A percentile compares a stretch with the other conserved stretches of the same genome.
Conservation (phyloP, 2,329 filamentous ascomycete genomes). For the Trichoderma asperellum region DNA sequence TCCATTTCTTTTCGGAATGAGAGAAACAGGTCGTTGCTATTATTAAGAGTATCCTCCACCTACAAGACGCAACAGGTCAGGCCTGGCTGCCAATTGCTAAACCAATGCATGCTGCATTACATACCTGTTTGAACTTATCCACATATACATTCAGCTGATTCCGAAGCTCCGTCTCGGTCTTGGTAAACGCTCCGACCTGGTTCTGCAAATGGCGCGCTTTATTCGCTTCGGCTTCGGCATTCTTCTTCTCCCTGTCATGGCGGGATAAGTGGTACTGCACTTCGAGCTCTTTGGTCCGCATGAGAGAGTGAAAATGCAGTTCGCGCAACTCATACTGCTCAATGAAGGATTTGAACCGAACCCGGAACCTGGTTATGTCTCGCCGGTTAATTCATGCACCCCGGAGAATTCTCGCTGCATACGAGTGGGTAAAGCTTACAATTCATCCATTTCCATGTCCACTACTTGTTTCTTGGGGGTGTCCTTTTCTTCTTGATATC, state of each 20-base stretch:
- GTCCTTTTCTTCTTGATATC: constrained; percentile 85
- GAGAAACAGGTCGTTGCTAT: constrained; percentile 95
- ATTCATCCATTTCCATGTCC: constrained; percentile 85
- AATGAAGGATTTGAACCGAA: constrained; percentile 89
- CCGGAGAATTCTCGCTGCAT: background rate
- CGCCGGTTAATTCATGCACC: background rate
- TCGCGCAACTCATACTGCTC: constrained; percentile 97
- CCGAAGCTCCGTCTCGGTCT: constrained; percentile 90
- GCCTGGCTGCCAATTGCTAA: background rate
- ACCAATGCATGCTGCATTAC: constrained; percentile 35
- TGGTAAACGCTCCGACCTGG: constrained; percentile 93
- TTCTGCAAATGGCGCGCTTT: constrained; percentile 84
- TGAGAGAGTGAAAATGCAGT: constrained; percentile 86
- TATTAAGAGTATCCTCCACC: constrained; percentile 98
- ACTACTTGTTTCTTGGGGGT: constrained; percentile 78
- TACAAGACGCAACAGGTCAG: constrained; percentile 45
- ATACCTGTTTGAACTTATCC: constrained; percentile 99
- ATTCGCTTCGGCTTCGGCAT: constrained; percentile 77
- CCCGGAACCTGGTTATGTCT: constrained; percentile 66
- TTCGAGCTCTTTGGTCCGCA: constrained; percentile 94
- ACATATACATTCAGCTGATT: constrained; percentile 98
- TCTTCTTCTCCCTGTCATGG: constrained; percentile 87
- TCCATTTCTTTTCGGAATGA: constrained; percentile 99
- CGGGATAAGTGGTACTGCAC: constrained; percentile 89
- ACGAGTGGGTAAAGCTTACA: constrained; percentile 61